These are phyloP conservation scores for Dactylonectria estremocensis DNA, from an alignment of 2,329 filamentous ascomycete genomes.

Conservation along the genomic window DNA sequence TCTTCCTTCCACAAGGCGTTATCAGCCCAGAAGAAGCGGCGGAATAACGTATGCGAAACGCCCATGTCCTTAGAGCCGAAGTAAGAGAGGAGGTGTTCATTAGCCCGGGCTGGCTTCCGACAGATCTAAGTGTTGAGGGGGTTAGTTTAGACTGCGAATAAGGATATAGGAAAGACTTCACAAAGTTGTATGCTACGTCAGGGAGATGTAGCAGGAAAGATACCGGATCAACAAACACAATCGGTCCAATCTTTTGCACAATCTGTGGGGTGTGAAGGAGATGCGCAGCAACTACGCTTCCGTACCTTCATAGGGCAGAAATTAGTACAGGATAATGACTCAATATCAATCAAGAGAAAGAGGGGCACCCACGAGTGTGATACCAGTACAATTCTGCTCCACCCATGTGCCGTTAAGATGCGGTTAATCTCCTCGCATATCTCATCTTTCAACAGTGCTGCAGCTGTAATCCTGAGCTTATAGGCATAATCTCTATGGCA, in stretches of 20 bases:
- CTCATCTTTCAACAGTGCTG: conserved; percentile 62
- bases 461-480: conserved; percentile 70
- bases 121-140: conserved; percentile 50
- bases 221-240: conserved; percentile 73
- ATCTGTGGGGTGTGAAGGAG: conserved; percentile 62
- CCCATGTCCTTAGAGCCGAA: conserved; percentile 73
- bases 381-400: conserved; percentile 66
- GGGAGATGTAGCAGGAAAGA: conserved; percentile 73
- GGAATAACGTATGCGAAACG: conserved; percentile 69
- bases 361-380: conserved; percentile 59
- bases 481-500: conserved; percentile 70
- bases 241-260: conserved; percentile 58
- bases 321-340: conserved; percentile 22
- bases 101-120: conserved; percentile 61
- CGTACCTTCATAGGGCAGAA: conserved; percentile 57
- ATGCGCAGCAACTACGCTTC: conserved; percentile 70
- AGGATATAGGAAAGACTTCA: conserved; percentile 31
- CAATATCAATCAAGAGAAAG: conserved; percentile 4
- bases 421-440: conserved; percentile 67
- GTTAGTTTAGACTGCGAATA: conserved; percentile 22
- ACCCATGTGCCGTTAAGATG: conserved; percentile 67
- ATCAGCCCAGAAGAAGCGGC: conserved; percentile 74
- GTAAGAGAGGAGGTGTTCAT: conserved; percentile 72
- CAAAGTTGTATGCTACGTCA: conserved; percentile 75
- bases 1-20: conserved; percentile 74